Evolutionary conservation across 768 basidiomycete genomes (phyloP).

Genomic region (Tephrocybe sp.): DNA sequence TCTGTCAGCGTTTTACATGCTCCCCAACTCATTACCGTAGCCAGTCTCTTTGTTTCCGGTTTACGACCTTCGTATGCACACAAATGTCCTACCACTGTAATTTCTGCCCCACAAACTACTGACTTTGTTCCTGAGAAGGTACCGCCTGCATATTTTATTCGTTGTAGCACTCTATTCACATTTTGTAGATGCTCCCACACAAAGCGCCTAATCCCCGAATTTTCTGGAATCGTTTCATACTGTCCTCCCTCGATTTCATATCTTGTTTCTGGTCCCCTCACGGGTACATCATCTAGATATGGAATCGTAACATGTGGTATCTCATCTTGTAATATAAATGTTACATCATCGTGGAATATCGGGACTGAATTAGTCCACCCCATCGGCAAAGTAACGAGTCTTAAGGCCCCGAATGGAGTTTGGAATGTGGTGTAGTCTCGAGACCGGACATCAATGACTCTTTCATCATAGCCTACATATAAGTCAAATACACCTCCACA

Average conservation of each 20-base stretch:
- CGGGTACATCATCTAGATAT: constrained; percentile 39
- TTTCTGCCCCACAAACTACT: constrained; percentile 23
- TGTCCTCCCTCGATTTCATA: constrained; percentile 28
- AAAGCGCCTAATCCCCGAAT: constrained; percentile 34
- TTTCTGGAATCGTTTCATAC: constrained; percentile 35
- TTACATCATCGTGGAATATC: constrained; percentile 40
- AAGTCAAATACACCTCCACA: constrained; percentile 32
- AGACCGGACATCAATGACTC: constrained; percentile 20
- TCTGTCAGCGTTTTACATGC: too few relatives aligned
- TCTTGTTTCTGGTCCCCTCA: constrained; percentile 32
- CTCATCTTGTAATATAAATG: constrained; percentile 34
- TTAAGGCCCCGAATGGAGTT: constrained; percentile 32
- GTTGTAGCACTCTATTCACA: constrained; percentile 35
- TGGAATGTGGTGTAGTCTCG: constrained; percentile 38
- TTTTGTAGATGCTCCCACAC: constrained; percentile 38
- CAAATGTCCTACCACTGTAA: constrained; percentile 34
- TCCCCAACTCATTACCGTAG: too few relatives aligned
- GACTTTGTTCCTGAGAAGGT: constrained; percentile 39
- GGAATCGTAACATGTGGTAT: constrained; percentile 36
- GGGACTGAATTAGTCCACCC: constrained; percentile 24
- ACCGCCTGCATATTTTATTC: constrained; percentile 32
- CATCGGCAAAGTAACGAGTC: constrained; percentile 31
- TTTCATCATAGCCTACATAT: constrained; percentile 35
- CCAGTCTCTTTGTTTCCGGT: constrained; percentile 17
- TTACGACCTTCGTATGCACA: constrained; percentile 34